Evolutionary conservation across 805 yeast genomes (phyloP).

Genomic region (Yarrowia deformans): DNA sequence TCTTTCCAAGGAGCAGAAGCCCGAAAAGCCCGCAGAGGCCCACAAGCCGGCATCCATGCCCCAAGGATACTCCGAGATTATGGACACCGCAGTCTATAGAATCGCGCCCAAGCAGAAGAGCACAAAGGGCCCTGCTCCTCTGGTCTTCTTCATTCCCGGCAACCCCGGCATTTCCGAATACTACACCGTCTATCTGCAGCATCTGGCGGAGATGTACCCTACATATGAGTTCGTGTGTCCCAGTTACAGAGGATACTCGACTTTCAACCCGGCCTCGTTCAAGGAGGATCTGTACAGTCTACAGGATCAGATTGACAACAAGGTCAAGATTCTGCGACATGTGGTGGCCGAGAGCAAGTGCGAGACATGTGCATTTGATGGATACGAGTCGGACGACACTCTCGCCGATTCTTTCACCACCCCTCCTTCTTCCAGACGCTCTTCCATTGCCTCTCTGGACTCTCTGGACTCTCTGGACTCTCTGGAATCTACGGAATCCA

Average conservation of each 20-base stretch:
- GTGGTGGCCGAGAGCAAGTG: constrained; percentile 42
- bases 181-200: constrained; percentile 62
- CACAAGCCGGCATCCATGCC: constrained; percentile 17
- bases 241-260: constrained; percentile 69
- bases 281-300: constrained; percentile 46
- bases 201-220: constrained; percentile 55
- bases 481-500: constrained; percentile 8
- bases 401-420: constrained; percentile 1
- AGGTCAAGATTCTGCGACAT: constrained; percentile 58
- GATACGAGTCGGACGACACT: constrained; percentile 31
- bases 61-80: constrained; percentile 31
- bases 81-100: constrained; percentile 27
- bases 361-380: background rate
- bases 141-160: constrained; percentile 73
- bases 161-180: constrained; percentile 77
- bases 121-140: constrained; percentile 45
- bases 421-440: constrained; percentile 16
- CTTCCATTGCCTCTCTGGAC: constrained; percentile 21
- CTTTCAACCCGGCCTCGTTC: constrained; percentile 40
- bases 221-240: constrained; percentile 62
- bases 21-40: constrained; percentile 10
- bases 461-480: constrained; percentile 7
- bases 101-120: constrained; percentile 22
- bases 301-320: constrained; percentile 66
- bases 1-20: constrained; percentile 6